Evolutionary conservation across 2,329 filamentous ascomycete species (phyloP), one percentile per base, ranked within the genome.

Genomic region (Leptodontidium sp.): DNA sequence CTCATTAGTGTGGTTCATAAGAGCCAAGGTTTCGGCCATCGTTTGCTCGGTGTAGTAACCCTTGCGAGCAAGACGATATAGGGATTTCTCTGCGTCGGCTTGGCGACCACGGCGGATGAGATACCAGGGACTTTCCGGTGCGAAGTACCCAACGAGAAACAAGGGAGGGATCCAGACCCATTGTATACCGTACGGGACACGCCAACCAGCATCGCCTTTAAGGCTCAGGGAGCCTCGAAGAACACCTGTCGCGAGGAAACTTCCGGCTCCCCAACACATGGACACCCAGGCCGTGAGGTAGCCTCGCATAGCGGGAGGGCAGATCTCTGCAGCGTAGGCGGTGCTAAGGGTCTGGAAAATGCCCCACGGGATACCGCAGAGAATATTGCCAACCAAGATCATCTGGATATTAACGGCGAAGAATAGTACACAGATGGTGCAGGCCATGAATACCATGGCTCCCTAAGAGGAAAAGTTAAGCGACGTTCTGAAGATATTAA

Each of bases 51-150:
- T 65, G 53, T 65, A 59, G 17, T 17, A 50, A 17, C 26, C 53
- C 40, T 65, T 59, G 24, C 40, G 52, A 32, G 64, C 64, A 15
- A 70, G 68, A 29, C 77, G 75, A 8, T 57, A 59, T 26, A 79
- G 71, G 12, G 72, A 73, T 38, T 65, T 66, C 47, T 71, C 73
- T 3, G 78, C 78, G 11, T 71, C 61, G 1, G 78, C 77, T 12
- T 76, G 61, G n/a, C 75, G 73, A 5, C 72, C 75, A 2, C 78
- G 70, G 12, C 78, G 72, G 5, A 80, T 74, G 0, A 77, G 73
- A 45, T 81, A 79, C 73, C 77, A 78, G 1, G 78, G 77, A 3
- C 75, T 77, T 26, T 79, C 78, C 1, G 78, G 78, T 0, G 77
- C 77, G 11, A 79, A 66, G 49, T 74, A 78, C 11, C 74, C 72